Evolutionary conservation across 139 green algal genomes (phyloP).

Genomic region (Tetraselmis chui): DNA sequence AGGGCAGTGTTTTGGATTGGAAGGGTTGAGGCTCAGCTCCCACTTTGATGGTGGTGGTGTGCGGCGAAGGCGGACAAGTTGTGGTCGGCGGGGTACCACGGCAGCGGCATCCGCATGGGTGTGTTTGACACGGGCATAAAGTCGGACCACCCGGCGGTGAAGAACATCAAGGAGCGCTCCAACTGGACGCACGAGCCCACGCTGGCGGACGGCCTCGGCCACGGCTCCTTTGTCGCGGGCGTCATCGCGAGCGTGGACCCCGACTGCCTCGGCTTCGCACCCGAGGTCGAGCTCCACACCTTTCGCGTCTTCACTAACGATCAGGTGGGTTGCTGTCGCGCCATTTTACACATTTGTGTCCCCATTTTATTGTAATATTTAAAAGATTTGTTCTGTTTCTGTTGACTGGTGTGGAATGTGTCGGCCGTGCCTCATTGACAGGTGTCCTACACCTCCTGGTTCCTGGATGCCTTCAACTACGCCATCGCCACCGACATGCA

Average conservation of each 20-base stretch:
- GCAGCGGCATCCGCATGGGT: conserved; percentile 72
- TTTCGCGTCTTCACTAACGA: conserved; percentile 68
- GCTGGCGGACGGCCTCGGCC: conserved; percentile 87
- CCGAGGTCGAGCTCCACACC: conserved; percentile 87
- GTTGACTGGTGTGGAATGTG: no score
- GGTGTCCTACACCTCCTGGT: conserved; percentile 98
- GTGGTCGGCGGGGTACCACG: conserved; percentile 75
- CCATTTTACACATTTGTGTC: no score
- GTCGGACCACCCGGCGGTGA: conserved; percentile 86
- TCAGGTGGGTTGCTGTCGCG: no score
- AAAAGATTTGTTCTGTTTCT: no score
- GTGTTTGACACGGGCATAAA: conserved; percentile 98
- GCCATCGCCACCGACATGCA: conserved; percentile 81
- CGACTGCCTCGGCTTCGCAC: conserved; percentile 84
- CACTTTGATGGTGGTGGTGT: not conserved
- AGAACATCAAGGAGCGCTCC: conserved; percentile 88
- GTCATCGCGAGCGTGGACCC: conserved; percentile 74
- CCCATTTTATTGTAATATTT: no score
- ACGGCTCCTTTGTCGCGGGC: conserved; percentile 96
- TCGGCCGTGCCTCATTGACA: no score
- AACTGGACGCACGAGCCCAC: conserved; percentile 97
- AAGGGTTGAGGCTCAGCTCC: not conserved
- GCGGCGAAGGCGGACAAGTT: conserved; percentile 46
- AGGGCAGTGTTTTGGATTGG: no score
- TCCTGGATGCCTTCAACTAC: conserved; percentile 99